These are phyloP conservation scores for Fusarium napiforme DNA, from an alignment of 2,329 filamentous ascomycete genomes.

Conservation along the genomic window DNA sequence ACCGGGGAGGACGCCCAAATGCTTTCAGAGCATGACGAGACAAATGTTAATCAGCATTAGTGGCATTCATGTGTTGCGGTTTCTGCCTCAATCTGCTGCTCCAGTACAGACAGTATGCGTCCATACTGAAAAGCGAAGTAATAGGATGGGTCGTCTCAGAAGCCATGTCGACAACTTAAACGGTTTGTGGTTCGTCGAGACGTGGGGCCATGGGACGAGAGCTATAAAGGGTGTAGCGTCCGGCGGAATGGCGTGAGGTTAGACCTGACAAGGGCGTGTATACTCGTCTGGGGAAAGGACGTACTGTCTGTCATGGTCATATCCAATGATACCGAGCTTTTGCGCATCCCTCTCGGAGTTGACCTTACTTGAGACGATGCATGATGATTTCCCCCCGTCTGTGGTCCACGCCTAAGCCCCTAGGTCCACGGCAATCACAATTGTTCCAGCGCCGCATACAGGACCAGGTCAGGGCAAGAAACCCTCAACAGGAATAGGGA, in stretches of 20 bases:
- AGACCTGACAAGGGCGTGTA: conserved; percentile 33
- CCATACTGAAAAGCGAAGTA: conserved; percentile 25
- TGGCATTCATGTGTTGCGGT: conserved; percentile 18
- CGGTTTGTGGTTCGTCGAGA: conserved; percentile 38
- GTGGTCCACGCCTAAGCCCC: conserved; percentile 23
- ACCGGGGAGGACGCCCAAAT: conserved; percentile 4
- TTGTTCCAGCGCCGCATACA: conserved; percentile 2
- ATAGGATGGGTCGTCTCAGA: conserved; percentile 39
- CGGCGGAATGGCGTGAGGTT: conserved; percentile 46
- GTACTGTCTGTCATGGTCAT: conserved; percentile 9
- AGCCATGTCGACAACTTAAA: conserved; percentile 25
- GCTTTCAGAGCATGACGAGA: conserved; percentile 19
- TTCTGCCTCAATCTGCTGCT: conserved; percentile 27
- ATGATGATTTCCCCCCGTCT: conserved; percentile 24
- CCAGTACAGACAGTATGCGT: conserved; percentile 11
- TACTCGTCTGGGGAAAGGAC: conserved; percentile 41
- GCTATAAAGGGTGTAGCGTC: conserved; percentile 44
- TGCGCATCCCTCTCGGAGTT: conserved; percentile 25
- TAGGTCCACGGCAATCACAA: conserved; percentile 39
- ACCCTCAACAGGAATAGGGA: conserved; percentile 14
- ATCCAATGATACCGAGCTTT: conserved; percentile 29
- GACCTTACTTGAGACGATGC: conserved; percentile 36
- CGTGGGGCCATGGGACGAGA: conserved; percentile 43
- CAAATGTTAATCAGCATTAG: conserved; percentile 29
- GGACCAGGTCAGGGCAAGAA: conserved; percentile 15